These are phyloP conservation scores for Comarum palustre DNA, from an alignment of 306 rosid species.

Conservation along the genomic window DNA sequence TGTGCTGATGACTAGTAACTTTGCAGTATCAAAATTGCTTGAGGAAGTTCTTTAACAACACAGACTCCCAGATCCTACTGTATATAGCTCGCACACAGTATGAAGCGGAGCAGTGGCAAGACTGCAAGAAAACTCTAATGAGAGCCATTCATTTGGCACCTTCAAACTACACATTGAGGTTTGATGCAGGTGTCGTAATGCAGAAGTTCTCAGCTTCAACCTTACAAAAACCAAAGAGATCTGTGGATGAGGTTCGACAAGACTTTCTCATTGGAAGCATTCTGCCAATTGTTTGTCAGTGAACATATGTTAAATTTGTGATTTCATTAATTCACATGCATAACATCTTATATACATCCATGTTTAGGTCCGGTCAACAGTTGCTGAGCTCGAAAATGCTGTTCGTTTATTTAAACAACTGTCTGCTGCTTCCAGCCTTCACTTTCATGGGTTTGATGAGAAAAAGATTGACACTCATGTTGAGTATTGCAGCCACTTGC, in stretches of 20 bases:
- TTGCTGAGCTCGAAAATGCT: slow-evolving; percentile 89
- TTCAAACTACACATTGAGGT: slow-evolving; percentile 90
- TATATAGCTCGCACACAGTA: slow-evolving; percentile 94
- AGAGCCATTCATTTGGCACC: slow-evolving; percentile 97
- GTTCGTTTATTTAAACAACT: slow-evolving; percentile 92
- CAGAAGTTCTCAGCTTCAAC: slow-evolving; percentile 98
- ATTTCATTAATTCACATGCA: neutral
- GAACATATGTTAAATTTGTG: neutral
- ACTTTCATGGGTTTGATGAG: slow-evolving; percentile 97
- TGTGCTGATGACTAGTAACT: slow-evolving; percentile 33
- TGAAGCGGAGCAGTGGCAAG: slow-evolving; percentile 99
- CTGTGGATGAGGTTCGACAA: slow-evolving; percentile 82
- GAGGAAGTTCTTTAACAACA: slow-evolving; percentile 89
- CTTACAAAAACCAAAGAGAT: slow-evolving; percentile 80
- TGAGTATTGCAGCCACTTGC: slow-evolving; percentile 87
- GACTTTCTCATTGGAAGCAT: slow-evolving; percentile 14
- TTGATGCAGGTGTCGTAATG: slow-evolving; percentile 97
- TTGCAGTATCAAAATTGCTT: slow-evolving; percentile 97
- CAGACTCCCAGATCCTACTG: slow-evolving; percentile 91
- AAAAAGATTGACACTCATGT: slow-evolving; percentile 98
- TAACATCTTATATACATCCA: slow-evolving; percentile 13
- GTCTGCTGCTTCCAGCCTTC: slow-evolving; percentile 99
- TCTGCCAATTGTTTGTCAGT: neutral
- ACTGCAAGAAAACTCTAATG: slow-evolving; percentile 86
- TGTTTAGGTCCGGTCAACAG: slow-evolving; percentile 83